These are phyloP conservation scores for Cercospora sojina DNA, from an alignment of 2,329 filamentous ascomycete species.

Conservation along the genomic window DNA sequence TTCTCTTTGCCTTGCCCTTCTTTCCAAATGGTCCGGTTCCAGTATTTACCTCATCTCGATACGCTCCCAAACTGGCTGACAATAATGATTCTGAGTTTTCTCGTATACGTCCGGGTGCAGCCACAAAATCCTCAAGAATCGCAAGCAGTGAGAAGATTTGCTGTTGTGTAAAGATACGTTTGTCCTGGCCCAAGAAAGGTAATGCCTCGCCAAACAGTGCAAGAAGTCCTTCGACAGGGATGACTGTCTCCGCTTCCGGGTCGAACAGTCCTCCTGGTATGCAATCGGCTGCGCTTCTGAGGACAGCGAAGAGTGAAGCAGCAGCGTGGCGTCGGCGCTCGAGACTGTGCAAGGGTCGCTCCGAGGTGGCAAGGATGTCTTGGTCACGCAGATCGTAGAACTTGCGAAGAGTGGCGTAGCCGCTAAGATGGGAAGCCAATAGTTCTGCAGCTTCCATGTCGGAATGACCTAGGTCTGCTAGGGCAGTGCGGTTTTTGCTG, in stretches of 20 bases:
- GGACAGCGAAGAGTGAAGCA: constrained; percentile 73
- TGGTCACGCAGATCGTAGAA: constrained; percentile 89
- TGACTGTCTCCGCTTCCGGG: constrained; percentile 72
- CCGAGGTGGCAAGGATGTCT: constrained; percentile 39
- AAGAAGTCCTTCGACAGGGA: constrained; percentile 83
- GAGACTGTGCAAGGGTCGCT: constrained; percentile 51
- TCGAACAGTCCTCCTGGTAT: constrained; percentile 91
- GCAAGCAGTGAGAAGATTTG: constrained; percentile 33
- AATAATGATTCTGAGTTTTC: constrained; percentile 34
- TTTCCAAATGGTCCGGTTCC: constrained; percentile 13
- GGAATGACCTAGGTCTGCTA: constrained; percentile 68
- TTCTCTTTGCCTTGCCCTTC: constrained; percentile 18
- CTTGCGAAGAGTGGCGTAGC: constrained; percentile 84
- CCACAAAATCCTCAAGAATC: constrained; percentile 35
- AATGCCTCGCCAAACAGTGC: constrained; percentile 80
- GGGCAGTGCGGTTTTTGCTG: constrained; percentile 66
- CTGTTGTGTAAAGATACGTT: constrained; percentile 30
- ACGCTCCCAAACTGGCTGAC: constrained; percentile 27
- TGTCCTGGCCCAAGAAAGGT: constrained; percentile 66
- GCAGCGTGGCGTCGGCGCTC: constrained; percentile 69
- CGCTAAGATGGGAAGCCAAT: constrained; percentile 80
- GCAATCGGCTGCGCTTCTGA: constrained; percentile 82
- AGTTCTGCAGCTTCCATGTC: constrained; percentile 81
- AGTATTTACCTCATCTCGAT: constrained; percentile 24
- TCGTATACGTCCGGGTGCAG: constrained; percentile 29